These are phyloP conservation scores for Aegilops tauschii DNA, from an alignment of 176 grass and related monocot species.

Conservation along the genomic window DNA sequence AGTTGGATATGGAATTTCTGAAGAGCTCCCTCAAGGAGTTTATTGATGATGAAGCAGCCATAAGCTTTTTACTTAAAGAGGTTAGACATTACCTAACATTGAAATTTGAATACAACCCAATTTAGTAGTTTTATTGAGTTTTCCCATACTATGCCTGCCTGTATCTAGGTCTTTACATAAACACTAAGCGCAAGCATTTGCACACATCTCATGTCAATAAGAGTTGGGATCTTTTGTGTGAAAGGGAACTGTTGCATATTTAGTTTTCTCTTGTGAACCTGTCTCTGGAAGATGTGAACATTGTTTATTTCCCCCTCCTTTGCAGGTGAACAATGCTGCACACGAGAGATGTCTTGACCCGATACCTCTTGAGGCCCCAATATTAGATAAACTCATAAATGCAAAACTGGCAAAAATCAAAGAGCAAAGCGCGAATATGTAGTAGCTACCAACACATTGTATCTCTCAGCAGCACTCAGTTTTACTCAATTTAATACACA, in stretches of 20 bases:
- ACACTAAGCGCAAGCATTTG: neutral
- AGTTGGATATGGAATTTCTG: slow-evolving; percentile 96
- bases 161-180: neutral
- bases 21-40: slow-evolving; percentile 88
- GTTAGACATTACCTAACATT: slow-evolving; percentile 37
- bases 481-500: slow-evolving; percentile 13
- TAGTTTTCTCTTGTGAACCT: neutral
- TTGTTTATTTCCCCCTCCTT: slow-evolving; percentile 7
- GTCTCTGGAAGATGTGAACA: slow-evolving; percentile 10
- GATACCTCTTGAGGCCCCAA: slow-evolving; percentile 86
- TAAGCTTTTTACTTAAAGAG: slow-evolving; percentile 98
- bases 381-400: slow-evolving; percentile 93
- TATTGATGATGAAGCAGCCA: slow-evolving; percentile 88
- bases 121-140: neutral
- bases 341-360: slow-evolving; percentile 98
- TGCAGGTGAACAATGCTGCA: slow-evolving; percentile 89
- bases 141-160: slow-evolving; percentile 8
- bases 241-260: neutral
- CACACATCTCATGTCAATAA: neutral
- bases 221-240: neutral
- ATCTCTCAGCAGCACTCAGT: neutral
- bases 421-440: slow-evolving; percentile 49
- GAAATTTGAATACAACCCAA: neutral
- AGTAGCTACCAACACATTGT: slow-evolving; percentile 20
- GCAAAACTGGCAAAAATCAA: slow-evolving; percentile 76